Base-by-base conservation (phyloP, 2,329 filamentous ascomycete species). In the Zymoseptoria ardabiliae region DNA sequence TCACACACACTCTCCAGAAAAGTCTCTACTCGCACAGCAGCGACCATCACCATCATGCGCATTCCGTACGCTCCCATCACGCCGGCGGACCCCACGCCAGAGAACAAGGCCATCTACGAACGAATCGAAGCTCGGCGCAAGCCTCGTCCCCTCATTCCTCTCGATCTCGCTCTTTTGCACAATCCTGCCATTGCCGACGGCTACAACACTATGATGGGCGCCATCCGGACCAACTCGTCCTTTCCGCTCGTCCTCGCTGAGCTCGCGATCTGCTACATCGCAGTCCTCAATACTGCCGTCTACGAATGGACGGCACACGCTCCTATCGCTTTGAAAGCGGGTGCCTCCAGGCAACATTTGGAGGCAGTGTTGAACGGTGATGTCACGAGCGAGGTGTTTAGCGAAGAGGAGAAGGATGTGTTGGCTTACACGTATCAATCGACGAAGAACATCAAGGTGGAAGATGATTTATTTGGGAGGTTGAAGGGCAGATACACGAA, bases 91-190 rank as follows among this genome's bases (percentile, higher is more conserved):
- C 79, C 85, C 5, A 75, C 76, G 1, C 82, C 78, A 35, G 66
- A 73, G 6, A 73, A 70, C 51, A 65, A 72, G 57, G 74, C 73
- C 20, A 85, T 90, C 69, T 81, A 88, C 64, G 66, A 77, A 54
- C 86, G 86, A 67, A 84, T 91, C 68, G 76, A 78, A 9, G 84
- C 81, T 35, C 86, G 89, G 17, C 85, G 88, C 22, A 75, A 78
- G 1, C 87, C 88, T 0, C 84, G 88, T 1, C 86, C 87, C 5
- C 81, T 93, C 20, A 88, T 90, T 61, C 75, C 86, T 0, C 82
- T 93, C n/a, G 89, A 93, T 72, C 82, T 90, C 2, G 80, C 89
- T 1, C 82, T 93, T 1, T 81, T 93, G 11, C 89, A 93, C 76
- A 83, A 86, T 20, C 87, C 88, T 1, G 77, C 85, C 19, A 82